Evolutionary conservation across 2,329 filamentous ascomycete genomes (phyloP), one percentile per base, ranked within the genome.

Genomic region (Ustulina deusta): DNA sequence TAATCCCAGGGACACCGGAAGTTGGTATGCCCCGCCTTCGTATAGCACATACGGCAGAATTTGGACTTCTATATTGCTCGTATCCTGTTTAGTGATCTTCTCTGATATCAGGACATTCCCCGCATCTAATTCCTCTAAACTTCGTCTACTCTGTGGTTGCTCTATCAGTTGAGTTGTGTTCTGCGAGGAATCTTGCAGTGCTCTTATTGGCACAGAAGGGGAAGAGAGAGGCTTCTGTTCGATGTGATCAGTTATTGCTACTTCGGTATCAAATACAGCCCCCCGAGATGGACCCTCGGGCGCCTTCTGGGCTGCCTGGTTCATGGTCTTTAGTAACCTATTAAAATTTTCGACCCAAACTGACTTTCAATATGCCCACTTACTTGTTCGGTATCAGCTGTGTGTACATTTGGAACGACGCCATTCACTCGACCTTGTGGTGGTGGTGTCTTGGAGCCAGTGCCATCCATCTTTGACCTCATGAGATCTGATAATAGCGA

Each of bases 1-100:
- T 27, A 32, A 17, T 9, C 15, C 29, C 20, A 65, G 36, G n/a
- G 40, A 42, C 17, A 60, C 38, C 7, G 63, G 55, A 6, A 65
- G 56, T 54, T 60, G 63, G 22, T 65, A 65, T 42, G 63, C 63
- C 15, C 63, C 63, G 5, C 29, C 29, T n/a, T 65, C 55, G 15
- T 46, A 25, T 22, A 65, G 42, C 34, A 65, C 42, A 42, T 60
- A 65, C 4, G 63, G 63, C 29, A 57, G 36, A 22, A 57, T 57
- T 4, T 27, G 54, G 7, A 32, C 22, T 5, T 42, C 54, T n/a
- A 9, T 52, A 13, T 52, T 13, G 15, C 49, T 27, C 1, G 20
- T 48, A 25, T 25, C 22, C n/a, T 48, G 6, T 6, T 2, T 27
- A n/a, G 20, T 48, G 9, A n/a, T n/a, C n/a, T n/a, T n/a, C n/a